A percentile compares a stretch with the other conserved stretches of the same genome.
Evolutionary conservation across 306 rosid species (phyloP).

Genomic region (Rubus parviflorus): DNA sequence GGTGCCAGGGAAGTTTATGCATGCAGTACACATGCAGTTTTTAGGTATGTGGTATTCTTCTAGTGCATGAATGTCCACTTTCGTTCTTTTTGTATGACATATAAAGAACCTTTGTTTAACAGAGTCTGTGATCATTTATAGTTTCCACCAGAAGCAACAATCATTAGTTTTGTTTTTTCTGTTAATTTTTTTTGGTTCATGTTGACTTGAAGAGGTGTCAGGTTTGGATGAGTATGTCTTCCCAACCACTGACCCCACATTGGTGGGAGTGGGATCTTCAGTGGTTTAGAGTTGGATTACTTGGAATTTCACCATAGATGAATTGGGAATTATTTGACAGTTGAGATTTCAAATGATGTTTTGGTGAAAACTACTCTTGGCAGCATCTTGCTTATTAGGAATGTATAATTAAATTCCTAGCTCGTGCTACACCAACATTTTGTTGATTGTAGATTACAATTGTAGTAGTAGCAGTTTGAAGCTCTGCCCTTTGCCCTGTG

Average conservation of each 20-base stretch:
- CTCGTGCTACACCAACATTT: too few species aligned
- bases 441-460: neutral
- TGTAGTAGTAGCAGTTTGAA: neutral
- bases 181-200: neutral
- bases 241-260: neutral
- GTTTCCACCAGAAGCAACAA: neutral
- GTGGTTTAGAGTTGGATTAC: neutral
- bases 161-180: neutral
- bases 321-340: neutral
- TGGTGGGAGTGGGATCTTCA: neutral
- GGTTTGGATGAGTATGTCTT: neutral
- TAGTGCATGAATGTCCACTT: constrained; percentile 2
- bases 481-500: too few species aligned
- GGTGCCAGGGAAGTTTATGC: constrained; percentile 99
- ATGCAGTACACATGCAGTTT: constrained; percentile 91
- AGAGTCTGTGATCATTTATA: neutral
- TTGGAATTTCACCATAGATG: neutral
- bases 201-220: neutral
- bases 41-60: constrained; percentile 55
- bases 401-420: neutral
- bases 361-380: neutral
- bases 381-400: neutral
- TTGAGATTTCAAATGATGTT: neutral
- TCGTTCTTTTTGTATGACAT: neutral
- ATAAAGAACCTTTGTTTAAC: neutral